Evolutionary conservation across 176 grass and related monocot species (phyloP).

Genomic region (Cenchrus purpureus): DNA sequence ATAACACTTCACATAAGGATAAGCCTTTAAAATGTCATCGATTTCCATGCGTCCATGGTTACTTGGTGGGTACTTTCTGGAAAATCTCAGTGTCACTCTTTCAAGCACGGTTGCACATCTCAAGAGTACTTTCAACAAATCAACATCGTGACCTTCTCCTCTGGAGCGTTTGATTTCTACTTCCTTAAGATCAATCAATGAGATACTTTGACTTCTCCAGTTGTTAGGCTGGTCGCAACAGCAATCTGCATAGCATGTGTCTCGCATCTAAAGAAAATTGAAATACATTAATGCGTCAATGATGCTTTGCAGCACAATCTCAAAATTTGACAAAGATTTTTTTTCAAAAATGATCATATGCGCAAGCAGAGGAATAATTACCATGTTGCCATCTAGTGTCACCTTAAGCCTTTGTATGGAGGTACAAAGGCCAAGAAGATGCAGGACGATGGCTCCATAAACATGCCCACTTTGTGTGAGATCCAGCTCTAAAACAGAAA

Average conservation of each 20-base stretch:
- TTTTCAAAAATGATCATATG: not conserved
- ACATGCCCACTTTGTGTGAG: not conserved
- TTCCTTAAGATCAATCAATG: too few species aligned
- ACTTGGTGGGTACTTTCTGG: too few species aligned
- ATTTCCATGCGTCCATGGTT: too few species aligned
- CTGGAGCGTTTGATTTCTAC: too few species aligned
- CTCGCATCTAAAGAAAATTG: not conserved
- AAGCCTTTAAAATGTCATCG: too few species aligned
- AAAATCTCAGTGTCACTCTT: too few species aligned
- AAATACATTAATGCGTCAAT: constrained; percentile 5
- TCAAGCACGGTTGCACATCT: too few species aligned
- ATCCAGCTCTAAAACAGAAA: constrained; percentile 19
- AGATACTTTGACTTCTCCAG: too few species aligned
- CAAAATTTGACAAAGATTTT: not conserved
- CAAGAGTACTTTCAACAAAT: too few species aligned
- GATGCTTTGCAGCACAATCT: not conserved
- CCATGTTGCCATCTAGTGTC: not conserved
- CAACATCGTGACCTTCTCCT: too few species aligned
- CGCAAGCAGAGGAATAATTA: not conserved
- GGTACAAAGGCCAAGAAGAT: constrained; percentile 28
- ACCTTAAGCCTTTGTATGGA: constrained; percentile 21
- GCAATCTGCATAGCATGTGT: not conserved
- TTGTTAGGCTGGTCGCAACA: too few species aligned
- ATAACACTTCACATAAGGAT: too few species aligned
- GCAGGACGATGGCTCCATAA: constrained; percentile 28